A percentile compares a stretch with the other conserved stretches of the same genome.
Conservation (phyloP, 306 rosid species). For the Cucurbita moschata region DNA sequence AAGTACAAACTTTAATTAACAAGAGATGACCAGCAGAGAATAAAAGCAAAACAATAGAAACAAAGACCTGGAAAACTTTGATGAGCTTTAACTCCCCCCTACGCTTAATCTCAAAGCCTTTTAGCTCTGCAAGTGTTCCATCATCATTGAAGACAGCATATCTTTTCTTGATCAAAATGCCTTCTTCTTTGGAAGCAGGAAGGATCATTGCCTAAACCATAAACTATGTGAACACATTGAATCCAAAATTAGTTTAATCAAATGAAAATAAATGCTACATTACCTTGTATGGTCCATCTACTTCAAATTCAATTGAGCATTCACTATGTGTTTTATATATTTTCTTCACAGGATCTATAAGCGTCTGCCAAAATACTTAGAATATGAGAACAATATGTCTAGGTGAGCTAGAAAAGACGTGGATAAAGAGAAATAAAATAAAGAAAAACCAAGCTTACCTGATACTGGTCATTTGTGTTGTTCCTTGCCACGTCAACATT, state of each 20-base stretch:
- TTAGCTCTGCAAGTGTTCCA: conserved; percentile 93
- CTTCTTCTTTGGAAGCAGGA: conserved; percentile 99
- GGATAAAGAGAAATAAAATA: conserved; percentile 2
- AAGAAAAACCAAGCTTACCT: conserved; percentile 42
- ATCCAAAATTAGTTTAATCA: conserved; percentile 1
- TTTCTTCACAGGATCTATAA: conserved; percentile 49
- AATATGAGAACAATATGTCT: conserved; percentile 10
- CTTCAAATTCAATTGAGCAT: conserved; percentile 98
- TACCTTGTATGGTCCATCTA: conserved; percentile 99
- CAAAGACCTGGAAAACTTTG: conserved; percentile 88
- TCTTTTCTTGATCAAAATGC: conserved; percentile 89
- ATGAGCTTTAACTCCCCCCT: conserved; percentile 98
- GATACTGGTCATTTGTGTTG: conserved; percentile 97
- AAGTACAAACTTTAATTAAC: background rate
- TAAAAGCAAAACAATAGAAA: background rate
- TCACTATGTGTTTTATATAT: conserved; percentile 73
- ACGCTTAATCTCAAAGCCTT: conserved; percentile 99
- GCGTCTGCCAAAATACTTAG: conserved; percentile 44
- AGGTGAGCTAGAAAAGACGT: background rate
- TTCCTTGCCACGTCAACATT: conserved; percentile 93
- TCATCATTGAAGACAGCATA: conserved; percentile 96
- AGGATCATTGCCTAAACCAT: conserved; percentile 81
- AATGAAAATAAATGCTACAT: background rate
- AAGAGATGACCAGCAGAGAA: background rate
- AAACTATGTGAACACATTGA: conserved; percentile 11